Conservation (phyloP, 257 asterid species). For the Paraleonurus japonicus region DNA sequence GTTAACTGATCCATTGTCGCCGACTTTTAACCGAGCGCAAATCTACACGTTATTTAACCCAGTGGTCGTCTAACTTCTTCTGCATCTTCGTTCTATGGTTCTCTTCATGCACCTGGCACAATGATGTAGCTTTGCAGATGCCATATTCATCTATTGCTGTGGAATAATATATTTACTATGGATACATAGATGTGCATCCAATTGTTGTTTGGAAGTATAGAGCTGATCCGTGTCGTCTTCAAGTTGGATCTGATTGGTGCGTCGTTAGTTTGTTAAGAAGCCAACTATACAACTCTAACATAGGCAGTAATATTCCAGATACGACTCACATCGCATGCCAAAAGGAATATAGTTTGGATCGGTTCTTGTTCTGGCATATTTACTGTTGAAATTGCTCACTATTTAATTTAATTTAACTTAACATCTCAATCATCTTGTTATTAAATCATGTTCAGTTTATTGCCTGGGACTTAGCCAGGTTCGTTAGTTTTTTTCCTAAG, state of each 20-base stretch:
- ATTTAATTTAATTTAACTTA: background rate
- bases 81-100: background rate
- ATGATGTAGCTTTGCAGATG: conserved; percentile 32
- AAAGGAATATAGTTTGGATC: background rate
- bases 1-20: background rate
- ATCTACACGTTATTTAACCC: background rate
- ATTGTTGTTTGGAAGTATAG: conserved; percentile 32
- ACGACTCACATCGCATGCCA: conserved; percentile 1
- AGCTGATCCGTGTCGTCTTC: conserved; percentile 12
- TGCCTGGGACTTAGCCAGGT: conserved; percentile 25
- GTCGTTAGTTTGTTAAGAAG: background rate
- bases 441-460: background rate
- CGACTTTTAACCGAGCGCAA: background rate
- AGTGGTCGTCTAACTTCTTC: background rate
- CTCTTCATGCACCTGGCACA: conserved; percentile 3
- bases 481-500: conserved; percentile 27
- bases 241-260: background rate
- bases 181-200: conserved; percentile 18
- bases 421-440: conserved; percentile 6
- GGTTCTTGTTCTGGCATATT: conserved; percentile 23
- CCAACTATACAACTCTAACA: conserved; percentile 13
- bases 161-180: conserved; percentile 1
- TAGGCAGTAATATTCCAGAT: conserved; percentile 16
- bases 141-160: conserved; percentile 20
- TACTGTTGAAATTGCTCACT: conserved; percentile 18